Evolutionary conservation across 495 filamentous ascomycete genomes (phyloP).

Genomic region (Penicillium argentinense): DNA sequence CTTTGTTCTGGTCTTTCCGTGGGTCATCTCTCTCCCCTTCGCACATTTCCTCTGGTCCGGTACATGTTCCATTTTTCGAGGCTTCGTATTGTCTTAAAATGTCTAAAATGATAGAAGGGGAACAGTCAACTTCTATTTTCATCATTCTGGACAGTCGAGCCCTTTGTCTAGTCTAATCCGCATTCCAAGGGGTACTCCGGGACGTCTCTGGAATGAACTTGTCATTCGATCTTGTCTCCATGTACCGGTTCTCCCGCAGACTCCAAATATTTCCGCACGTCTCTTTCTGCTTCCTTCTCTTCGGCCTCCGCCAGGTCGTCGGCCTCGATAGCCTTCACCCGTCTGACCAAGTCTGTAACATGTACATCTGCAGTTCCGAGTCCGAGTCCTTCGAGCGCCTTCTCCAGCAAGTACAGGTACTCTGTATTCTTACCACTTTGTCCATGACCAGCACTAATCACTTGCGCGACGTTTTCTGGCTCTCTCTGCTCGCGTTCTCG

Average conservation of each 20-base stretch:
- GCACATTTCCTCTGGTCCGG: too few species aligned
- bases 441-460: conserved; percentile 74
- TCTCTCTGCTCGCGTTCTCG: conserved; percentile 64
- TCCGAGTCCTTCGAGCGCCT: conserved; percentile 71
- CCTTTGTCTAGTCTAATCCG: too few species aligned
- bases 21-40: too few species aligned
- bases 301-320: conserved; percentile 27
- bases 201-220: too few species aligned
- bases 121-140: too few species aligned
- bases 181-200: too few species aligned
- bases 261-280: conserved; percentile 33
- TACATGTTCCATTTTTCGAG: too few species aligned
- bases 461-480: conserved; percentile 76
- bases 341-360: conserved; percentile 56
- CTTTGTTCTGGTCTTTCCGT: too few species aligned
- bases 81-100: too few species aligned
- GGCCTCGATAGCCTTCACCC: conserved; percentile 44
- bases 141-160: too few species aligned
- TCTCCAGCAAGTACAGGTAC: conserved; percentile 83
- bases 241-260: conserved; percentile 24
- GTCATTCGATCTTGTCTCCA: conserved; percentile 27
- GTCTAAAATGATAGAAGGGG: too few species aligned
- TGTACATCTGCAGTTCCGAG: conserved; percentile 81
- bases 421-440: conserved; percentile 90
- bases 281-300: conserved; percentile 38